Conservation (phyloP, 139 green algal species). For the Zygnema circumcarinatum region DNA sequence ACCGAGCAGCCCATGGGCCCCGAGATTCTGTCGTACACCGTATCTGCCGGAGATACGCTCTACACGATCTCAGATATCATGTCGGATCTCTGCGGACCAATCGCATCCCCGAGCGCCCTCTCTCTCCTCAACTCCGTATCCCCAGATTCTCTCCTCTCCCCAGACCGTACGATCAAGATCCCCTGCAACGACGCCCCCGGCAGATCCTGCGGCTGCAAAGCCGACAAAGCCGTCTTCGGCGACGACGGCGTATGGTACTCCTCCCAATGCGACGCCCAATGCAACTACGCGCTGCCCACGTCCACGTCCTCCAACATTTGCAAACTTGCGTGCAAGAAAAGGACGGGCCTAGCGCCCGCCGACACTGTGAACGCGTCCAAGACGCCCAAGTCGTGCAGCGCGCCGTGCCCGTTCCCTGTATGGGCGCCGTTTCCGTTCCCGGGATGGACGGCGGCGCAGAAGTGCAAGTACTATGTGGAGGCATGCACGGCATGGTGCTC, state of each 20-base stretch:
- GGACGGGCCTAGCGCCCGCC: not conserved
- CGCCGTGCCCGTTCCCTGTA: not conserved
- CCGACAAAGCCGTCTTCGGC: constrained; percentile 14
- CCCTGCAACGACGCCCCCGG: constrained; percentile 14
- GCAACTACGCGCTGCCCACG: constrained; percentile 37
- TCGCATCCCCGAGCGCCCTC: not conserved
- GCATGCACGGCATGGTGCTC: constrained; percentile 1
- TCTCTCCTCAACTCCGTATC: constrained; percentile 1
- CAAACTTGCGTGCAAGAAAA: not conserved
- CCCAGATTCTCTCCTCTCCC: not conserved
- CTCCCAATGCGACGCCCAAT: constrained; percentile 44
- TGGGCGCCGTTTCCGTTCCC: not conserved
- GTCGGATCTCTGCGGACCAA: not conserved
- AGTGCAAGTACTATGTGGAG: not conserved
- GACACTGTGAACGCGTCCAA: not conserved
- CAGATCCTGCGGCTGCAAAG: constrained; percentile 15
- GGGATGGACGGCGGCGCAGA: not conserved
- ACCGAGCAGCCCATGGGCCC: not conserved
- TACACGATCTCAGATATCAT: constrained; percentile 3
- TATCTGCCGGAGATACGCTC: constrained; percentile 16
- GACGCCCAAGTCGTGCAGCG: not conserved
- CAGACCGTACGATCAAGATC: constrained; percentile 9
- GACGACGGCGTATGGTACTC: constrained; percentile 26
- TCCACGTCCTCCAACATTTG: constrained; percentile 5
- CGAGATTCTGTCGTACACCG: not conserved